Conservation (phyloP, 352 stramenopile genomes). For the Pythium coloratum region DNA sequence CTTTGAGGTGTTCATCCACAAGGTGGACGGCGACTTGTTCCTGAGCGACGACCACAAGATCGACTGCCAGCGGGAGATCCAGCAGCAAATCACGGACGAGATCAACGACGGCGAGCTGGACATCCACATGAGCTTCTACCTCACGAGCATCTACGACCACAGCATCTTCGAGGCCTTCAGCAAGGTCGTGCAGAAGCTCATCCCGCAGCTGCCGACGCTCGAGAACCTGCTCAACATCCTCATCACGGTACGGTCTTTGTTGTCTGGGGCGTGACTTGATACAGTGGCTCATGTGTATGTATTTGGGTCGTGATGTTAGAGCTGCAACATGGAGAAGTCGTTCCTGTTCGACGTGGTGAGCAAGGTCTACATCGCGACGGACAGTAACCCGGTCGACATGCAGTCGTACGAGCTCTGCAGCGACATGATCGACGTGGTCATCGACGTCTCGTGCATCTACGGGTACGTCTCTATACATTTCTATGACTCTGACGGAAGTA, state of each 20-base stretch:
- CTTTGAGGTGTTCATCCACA: constrained; percentile 99
- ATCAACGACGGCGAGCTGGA: constrained; percentile 94
- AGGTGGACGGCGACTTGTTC: constrained; percentile 98
- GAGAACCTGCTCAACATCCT: constrained; percentile 98
- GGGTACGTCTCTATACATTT: constrained; percentile 43
- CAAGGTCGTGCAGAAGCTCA: constrained; percentile 98
- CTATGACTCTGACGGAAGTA: not conserved
- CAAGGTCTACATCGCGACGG: constrained; percentile 98
- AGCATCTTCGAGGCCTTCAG: constrained; percentile 97
- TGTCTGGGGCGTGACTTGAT: not conserved
- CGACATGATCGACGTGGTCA: constrained; percentile 99
- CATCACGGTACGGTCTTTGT: constrained; percentile 62
- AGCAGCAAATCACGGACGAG: constrained; percentile 96
- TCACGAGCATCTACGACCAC: constrained; percentile 94
- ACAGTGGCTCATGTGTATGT: constrained; percentile 8
- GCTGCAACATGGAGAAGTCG: constrained; percentile 98
- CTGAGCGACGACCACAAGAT: constrained; percentile 98
- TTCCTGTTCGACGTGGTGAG: constrained; percentile 99
- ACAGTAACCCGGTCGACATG: constrained; percentile 98
- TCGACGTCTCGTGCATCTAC: constrained; percentile 99
- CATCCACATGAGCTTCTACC: constrained; percentile 92
- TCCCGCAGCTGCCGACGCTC: constrained; percentile 96
- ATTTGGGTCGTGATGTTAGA: constrained; percentile 43
- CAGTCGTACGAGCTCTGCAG: constrained; percentile 97
- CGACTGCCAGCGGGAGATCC: constrained; percentile 96